phyloP scores from a whole-genome alignment of 345 rosid species.

The Euphorbia lathyris region DNA sequence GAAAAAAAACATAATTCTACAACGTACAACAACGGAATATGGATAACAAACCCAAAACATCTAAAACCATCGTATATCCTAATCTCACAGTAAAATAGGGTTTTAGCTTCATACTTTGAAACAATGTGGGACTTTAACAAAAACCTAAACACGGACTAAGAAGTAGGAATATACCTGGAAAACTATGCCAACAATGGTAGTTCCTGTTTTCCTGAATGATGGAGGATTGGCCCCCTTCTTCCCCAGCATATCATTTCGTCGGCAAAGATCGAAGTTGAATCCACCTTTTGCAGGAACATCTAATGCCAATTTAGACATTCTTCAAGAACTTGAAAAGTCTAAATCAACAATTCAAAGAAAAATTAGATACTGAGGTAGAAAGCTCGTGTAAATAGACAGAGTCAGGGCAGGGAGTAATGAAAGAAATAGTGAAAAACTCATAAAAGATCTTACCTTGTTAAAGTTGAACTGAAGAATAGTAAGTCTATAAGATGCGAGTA shows the following conservation, averaged over 20 bases:
- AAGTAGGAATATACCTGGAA: slow-evolving; percentile 48
- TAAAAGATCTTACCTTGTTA: background rate
- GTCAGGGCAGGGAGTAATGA: background rate
- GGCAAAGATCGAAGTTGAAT: slow-evolving; percentile 82
- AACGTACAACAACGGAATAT: no score
- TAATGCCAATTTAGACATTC: slow-evolving; percentile 49
- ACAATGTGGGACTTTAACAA: no score
- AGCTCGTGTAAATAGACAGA: background rate
- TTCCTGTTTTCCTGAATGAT: slow-evolving; percentile 76
- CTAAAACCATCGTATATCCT: background rate
- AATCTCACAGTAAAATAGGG: background rate
- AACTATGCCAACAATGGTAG: slow-evolving; percentile 86
- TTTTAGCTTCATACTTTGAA: no score
- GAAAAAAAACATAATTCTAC: background rate
- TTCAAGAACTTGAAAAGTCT: background rate
- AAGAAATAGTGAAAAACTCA: background rate
- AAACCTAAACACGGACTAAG: background rate
- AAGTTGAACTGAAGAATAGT: background rate
- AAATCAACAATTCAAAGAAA: background rate
- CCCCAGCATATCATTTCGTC: slow-evolving; percentile 68
- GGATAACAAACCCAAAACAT: background rate
- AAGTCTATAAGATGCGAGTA: background rate
- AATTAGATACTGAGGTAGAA: background rate
- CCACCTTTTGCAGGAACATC: slow-evolving; percentile 70
- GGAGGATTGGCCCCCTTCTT: slow-evolving; percentile 66